Percentiles rank a stretch among this genome's conserved stretches.
phyloP scores from a whole-genome alignment of 2,329 filamentous ascomycete genomes.

The Penicillium sclerotiorum region DNA sequence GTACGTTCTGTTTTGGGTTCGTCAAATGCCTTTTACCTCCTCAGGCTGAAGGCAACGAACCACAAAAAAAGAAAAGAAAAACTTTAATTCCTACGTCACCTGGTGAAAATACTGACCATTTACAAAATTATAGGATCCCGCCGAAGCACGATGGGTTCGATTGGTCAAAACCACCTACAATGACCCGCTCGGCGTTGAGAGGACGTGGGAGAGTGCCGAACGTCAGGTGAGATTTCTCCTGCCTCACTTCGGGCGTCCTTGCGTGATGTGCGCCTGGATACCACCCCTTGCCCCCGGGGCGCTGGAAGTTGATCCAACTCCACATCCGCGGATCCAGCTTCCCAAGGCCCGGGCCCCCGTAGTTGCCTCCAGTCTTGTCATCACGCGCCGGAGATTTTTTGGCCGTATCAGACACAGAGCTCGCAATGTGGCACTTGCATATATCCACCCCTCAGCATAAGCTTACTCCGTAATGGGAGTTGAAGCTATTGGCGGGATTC shows the following conservation, averaged over 20 bases:
- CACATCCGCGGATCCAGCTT: neutral
- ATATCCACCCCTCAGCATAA: neutral
- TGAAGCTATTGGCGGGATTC: neutral
- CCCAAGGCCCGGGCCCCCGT: no score
- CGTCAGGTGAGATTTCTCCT: constrained; percentile 37
- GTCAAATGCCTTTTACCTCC: neutral
- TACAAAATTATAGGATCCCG: constrained; percentile 33
- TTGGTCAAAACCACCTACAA: constrained; percentile 47
- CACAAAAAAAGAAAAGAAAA: neutral
- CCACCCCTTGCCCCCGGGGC: neutral
- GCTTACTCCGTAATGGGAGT: neutral
- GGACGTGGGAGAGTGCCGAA: constrained; percentile 51
- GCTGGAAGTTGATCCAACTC: neutral
- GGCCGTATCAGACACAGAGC: neutral
- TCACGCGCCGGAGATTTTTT: neutral
- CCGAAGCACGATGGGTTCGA: constrained; percentile 46
- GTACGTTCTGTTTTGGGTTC: constrained; percentile 35
- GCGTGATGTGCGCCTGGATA: neutral
- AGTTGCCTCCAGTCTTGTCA: neutral
- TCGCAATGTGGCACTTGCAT: neutral
- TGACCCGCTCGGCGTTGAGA: constrained; percentile 45
- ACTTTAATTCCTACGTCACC: neutral
- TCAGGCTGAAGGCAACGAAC: neutral
- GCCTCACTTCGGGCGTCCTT: constrained; percentile 6
- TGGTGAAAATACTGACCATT: constrained; percentile 2